Conservation (phyloP, 495 filamentous ascomycete genomes). For the Tuber aestivum region DNA sequence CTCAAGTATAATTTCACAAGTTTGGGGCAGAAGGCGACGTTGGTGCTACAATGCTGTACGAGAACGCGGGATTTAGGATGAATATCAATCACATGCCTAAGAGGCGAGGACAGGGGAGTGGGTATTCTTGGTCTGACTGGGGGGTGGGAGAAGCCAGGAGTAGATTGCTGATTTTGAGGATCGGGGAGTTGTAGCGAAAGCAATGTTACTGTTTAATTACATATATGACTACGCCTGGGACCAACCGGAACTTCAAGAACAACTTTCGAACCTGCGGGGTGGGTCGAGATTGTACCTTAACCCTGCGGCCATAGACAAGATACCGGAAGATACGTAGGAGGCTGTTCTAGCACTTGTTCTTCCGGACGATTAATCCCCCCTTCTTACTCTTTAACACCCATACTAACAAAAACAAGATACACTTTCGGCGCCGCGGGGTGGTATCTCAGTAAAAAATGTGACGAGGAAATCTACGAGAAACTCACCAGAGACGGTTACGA, state of each 20-base stretch:
- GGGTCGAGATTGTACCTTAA: constrained; percentile 5
- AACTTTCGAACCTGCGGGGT: constrained; percentile 11
- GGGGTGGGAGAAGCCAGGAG: background rate
- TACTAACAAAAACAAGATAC: constrained; percentile 8
- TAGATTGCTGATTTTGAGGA: background rate
- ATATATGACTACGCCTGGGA: constrained; percentile 17
- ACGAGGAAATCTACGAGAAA: background rate
- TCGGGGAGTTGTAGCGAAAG: constrained; percentile 9
- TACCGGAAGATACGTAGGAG: constrained; percentile 8
- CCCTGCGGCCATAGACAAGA: background rate
- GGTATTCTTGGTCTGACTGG: background rate
- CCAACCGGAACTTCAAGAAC: constrained; percentile 14
- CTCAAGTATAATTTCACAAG: constrained; percentile 4
- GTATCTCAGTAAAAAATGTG: constrained; percentile 18
- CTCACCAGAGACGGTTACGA: background rate
- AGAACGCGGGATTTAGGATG: constrained; percentile 19
- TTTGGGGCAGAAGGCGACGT: constrained; percentile 13
- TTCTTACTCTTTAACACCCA: no score
- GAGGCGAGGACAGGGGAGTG: constrained; percentile 22
- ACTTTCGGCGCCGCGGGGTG: constrained; percentile 22
- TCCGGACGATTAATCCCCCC: constrained; percentile 5
- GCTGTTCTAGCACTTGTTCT: constrained; percentile 15
- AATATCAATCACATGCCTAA: constrained; percentile 17
- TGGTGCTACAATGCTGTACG: constrained; percentile 19
- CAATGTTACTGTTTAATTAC: constrained; percentile 28